These are phyloP conservation scores for Boletus subparvulus DNA, from an alignment of 768 basidiomycete genomes.

Conservation along the genomic window DNA sequence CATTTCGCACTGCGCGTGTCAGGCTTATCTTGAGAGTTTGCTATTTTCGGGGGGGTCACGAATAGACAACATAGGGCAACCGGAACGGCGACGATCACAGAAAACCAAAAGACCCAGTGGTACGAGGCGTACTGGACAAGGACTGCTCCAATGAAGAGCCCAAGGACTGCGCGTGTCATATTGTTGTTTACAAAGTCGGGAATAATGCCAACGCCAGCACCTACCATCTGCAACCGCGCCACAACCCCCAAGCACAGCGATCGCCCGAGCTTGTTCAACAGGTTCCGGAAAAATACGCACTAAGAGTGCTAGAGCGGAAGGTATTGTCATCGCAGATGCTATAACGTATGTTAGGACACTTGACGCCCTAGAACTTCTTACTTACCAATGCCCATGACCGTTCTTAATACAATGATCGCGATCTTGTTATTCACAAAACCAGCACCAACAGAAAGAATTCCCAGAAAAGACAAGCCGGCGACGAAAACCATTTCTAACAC, in stretches of 20 bases:
- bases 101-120: conserved; percentile 53
- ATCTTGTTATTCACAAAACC: conserved; percentile 50
- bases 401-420: conserved; percentile 50
- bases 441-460: conserved; percentile 43
- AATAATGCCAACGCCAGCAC: neutral
- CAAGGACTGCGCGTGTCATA: conserved; percentile 32
- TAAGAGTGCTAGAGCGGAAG: conserved; percentile 50
- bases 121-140: conserved; percentile 42
- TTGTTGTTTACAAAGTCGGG: neutral
- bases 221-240: conserved; percentile 47
- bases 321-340: conserved; percentile 51
- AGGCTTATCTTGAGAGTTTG: neutral
- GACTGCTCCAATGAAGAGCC: conserved; percentile 45
- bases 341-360: conserved; percentile 8
- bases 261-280: conserved; percentile 45
- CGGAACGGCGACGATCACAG: conserved; percentile 38
- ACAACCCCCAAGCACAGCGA: conserved; percentile 46
- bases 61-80: conserved; percentile 34
- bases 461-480: conserved; percentile 40
- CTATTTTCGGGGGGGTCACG: conserved; percentile 33
- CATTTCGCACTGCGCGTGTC: conserved; percentile 16
- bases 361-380: neutral
- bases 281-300: conserved; percentile 51
- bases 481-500: conserved; percentile 44
- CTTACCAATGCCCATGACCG: conserved; percentile 48